These are phyloP conservation scores for Candida succiphila DNA, from an alignment of 805 yeast genomes.

Conservation along the genomic window DNA sequence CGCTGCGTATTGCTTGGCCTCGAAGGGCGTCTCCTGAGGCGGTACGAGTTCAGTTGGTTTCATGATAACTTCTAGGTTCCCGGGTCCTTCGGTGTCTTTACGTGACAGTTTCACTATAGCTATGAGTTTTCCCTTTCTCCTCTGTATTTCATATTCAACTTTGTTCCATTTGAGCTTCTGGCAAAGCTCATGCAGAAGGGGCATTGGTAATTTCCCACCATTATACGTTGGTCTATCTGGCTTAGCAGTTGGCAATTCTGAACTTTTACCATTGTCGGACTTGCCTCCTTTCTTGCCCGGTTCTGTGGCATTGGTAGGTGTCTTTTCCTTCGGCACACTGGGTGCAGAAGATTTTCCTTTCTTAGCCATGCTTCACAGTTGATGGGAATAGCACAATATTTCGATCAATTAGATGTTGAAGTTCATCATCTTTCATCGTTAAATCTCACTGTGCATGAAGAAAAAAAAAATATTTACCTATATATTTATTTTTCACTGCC, in stretches of 20 bases:
- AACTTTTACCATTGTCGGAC: conserved; percentile 5
- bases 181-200: conserved; percentile 76
- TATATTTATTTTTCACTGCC: no score
- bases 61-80: conserved; percentile 56
- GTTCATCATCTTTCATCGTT: no score
- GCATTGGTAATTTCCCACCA: conserved; percentile 78
- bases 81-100: conserved; percentile 80
- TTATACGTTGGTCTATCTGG: conserved; percentile 3
- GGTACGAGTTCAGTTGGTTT: conserved; percentile 39
- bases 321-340: no score
- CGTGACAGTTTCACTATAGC: conserved; percentile 59
- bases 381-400: no score
- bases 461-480: no score
- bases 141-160: conserved; percentile 66
- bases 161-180: conserved; percentile 87
- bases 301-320: conserved; percentile 1
- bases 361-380: conserved; percentile 11
- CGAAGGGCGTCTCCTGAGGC: conserved; percentile 74
- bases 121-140: conserved; percentile 38
- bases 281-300: conserved; percentile 4
- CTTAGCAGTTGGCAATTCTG: not conserved
- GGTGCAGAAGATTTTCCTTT: conserved; percentile 1
- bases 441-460: no score
- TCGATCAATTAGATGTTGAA: no score
- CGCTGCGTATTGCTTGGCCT: conserved; percentile 86